Percentiles rank a stretch among this genome's conserved stretches.
Conservation (phyloP, 495 filamentous ascomycete genomes). For the Tetracladium setigerum region DNA sequence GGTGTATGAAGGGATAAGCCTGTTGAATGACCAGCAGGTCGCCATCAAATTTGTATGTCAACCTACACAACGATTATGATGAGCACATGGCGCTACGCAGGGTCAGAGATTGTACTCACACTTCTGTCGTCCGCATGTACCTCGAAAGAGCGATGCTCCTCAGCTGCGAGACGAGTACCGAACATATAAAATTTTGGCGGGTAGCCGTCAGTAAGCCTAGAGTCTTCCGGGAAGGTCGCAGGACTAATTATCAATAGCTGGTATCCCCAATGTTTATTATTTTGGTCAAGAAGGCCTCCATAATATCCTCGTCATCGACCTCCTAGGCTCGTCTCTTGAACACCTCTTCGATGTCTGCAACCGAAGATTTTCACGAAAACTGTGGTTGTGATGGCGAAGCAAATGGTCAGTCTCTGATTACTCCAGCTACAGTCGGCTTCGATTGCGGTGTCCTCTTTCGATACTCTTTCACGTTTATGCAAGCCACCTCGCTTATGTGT, state of each 20-base stretch:
- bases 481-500: too few species aligned
- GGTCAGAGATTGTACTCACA: too few species aligned
- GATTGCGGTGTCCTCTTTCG: too few species aligned
- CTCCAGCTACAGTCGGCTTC: too few species aligned
- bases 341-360: slow-evolving; percentile 98
- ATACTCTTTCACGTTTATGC: too few species aligned
- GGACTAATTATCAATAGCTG: slow-evolving; percentile 49
- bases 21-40: slow-evolving; percentile 98
- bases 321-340: slow-evolving; percentile 91
- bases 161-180: slow-evolving; percentile 98
- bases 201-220: slow-evolving; percentile 76
- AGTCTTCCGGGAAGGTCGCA: neutral
- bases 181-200: slow-evolving; percentile 98
- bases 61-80: neutral
- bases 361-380: slow-evolving; percentile 92
- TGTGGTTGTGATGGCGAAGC: slow-evolving; percentile 98
- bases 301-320: slow-evolving; percentile 98
- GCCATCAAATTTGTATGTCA: slow-evolving; percentile 99
- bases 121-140: slow-evolving; percentile 85
- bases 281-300: slow-evolving; percentile 98
- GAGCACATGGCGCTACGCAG: neutral
- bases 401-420: too few species aligned
- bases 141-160: slow-evolving; percentile 95
- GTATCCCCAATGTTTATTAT: slow-evolving; percentile 99
- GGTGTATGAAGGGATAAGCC: slow-evolving; percentile 96